Evolutionary conservation across 148 eudicot genomes (phyloP).

Genomic region (Mesembryanthemum crystallinum): DNA sequence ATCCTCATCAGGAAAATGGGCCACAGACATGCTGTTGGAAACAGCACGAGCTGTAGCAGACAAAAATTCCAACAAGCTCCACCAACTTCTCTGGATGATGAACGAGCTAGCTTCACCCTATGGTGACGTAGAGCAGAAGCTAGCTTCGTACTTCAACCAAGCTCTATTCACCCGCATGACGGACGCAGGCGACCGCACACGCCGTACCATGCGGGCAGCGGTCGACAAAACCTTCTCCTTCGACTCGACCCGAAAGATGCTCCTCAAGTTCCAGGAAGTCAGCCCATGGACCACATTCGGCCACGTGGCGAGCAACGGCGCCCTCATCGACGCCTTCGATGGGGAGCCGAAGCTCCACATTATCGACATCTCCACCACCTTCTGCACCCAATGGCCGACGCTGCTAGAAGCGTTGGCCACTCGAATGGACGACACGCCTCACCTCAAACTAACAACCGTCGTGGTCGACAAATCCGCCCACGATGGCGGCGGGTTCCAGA

Average conservation of each 20-base stretch:
- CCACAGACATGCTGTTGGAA: conserved; percentile 53
- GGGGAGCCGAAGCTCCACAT: conserved; percentile 68
- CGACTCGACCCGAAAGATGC: conserved; percentile 57
- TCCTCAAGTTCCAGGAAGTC: conserved; percentile 86
- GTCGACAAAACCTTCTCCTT: conserved; percentile 63
- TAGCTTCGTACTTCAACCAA: conserved; percentile 68
- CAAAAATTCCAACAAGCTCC: conserved; percentile 46
- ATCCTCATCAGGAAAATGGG: conserved; percentile 48
- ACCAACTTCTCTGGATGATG: conserved; percentile 88
- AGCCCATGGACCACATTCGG: conserved; percentile 96
- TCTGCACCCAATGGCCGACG: conserved; percentile 99
- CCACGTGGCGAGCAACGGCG: conserved; percentile 87
- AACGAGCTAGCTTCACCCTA: conserved; percentile 86
- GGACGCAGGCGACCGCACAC: conserved; percentile 57
- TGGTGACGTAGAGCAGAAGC: conserved; percentile 81
- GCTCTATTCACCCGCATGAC: conserved; percentile 80
- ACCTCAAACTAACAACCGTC: conserved; percentile 67
- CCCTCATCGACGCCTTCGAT: conserved; percentile 78
- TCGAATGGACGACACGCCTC: conserved; percentile 80
- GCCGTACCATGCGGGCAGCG: conserved; percentile 46
- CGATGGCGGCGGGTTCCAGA: conserved; percentile 33
- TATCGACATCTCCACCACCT: conserved; percentile 77
- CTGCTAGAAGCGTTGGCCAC: conserved; percentile 84
- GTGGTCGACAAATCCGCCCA: conserved; percentile 29
- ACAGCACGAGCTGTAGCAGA: conserved; percentile 63